Percentiles rank a stretch among this genome's conserved stretches.
Evolutionary conservation across 257 asterid genomes (phyloP).

Genomic region (Gentiana macrophylla): DNA sequence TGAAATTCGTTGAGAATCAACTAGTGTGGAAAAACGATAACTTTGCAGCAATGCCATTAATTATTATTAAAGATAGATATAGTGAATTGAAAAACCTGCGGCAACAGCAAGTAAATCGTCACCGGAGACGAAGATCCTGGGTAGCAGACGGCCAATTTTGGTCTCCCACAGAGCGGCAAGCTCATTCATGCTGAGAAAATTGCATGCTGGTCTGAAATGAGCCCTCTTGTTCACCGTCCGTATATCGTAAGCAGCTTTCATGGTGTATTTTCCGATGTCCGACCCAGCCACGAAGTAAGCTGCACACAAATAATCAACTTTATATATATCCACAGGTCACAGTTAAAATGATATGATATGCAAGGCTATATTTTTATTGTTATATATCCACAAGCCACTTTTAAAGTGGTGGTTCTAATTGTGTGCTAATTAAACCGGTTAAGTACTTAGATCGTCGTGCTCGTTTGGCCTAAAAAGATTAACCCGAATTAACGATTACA

Average conservation of each 20-base stretch:
- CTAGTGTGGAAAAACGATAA: no score
- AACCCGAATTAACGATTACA: no score
- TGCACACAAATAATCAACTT: slow-evolving; percentile 1
- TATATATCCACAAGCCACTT: no score
- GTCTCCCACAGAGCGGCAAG: slow-evolving; percentile 30
- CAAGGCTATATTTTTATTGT: no score
- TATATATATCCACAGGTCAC: no score
- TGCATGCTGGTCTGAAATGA: slow-evolving; percentile 28
- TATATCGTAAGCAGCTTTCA: slow-evolving; percentile 18
- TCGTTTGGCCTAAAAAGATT: no score
- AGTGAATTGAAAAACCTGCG: slow-evolving; percentile 8
- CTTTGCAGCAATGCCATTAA: neutral
- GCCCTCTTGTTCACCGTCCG: slow-evolving; percentile 17
- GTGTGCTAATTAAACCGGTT: no score
- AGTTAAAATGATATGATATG: no score
- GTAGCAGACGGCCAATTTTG: slow-evolving; percentile 22
- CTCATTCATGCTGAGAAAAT: slow-evolving; percentile 24
- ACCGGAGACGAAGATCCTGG: slow-evolving; percentile 18
- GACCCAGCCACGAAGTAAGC: slow-evolving; percentile 28
- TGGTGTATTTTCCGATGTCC: slow-evolving; percentile 23
- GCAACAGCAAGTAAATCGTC: slow-evolving; percentile 22
- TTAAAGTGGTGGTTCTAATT: no score
- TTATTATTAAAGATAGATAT: neutral
- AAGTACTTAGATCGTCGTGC: no score
- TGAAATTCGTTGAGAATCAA: no score